Evolutionary conservation across 2,329 filamentous ascomycete species (phyloP).

Genomic region (Penicillium janthinellum): DNA sequence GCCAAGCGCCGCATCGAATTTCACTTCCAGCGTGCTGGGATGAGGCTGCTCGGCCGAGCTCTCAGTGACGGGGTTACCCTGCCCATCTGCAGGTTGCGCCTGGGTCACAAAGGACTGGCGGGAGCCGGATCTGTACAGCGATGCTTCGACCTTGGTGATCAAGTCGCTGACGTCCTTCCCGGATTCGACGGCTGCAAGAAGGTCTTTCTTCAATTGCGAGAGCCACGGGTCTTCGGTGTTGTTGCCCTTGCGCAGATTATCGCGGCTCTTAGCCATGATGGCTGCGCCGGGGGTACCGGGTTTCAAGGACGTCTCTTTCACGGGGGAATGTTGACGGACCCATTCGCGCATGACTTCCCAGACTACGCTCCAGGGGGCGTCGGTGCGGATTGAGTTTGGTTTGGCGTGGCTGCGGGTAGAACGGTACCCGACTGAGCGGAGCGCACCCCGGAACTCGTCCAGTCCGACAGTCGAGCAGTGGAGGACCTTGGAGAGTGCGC

Average conservation of each 20-base stretch:
- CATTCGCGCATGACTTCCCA: conserved; percentile 96
- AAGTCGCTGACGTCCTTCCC: conserved; percentile 42
- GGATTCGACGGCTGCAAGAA: conserved; percentile 36
- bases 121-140: conserved; percentile 42
- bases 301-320: conserved; percentile 72
- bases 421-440: conserved; percentile 77
- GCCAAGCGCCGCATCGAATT: conserved; percentile 81
- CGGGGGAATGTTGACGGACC: conserved; percentile 75
- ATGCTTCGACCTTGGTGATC: conserved; percentile 47
- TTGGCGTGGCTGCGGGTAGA: conserved; percentile 87
- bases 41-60: conserved; percentile 18
- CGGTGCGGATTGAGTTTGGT: conserved; percentile 86
- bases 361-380: conserved; percentile 85
- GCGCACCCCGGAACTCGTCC: conserved; percentile 75
- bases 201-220: conserved; percentile 38
- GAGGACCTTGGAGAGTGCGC: conserved; percentile 71
- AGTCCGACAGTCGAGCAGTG: conserved; percentile 80
- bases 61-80: neutral
- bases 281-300: conserved; percentile 70
- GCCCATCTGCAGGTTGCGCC: neutral
- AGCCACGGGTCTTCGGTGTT: conserved; percentile 37
- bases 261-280: conserved; percentile 59
- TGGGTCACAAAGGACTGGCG: conserved; percentile 21
- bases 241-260: conserved; percentile 34
- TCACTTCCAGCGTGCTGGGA: conserved; percentile 58